Conservation (phyloP, 768 basidiomycete genomes). For the Leccinellum rugosiceps region DNA sequence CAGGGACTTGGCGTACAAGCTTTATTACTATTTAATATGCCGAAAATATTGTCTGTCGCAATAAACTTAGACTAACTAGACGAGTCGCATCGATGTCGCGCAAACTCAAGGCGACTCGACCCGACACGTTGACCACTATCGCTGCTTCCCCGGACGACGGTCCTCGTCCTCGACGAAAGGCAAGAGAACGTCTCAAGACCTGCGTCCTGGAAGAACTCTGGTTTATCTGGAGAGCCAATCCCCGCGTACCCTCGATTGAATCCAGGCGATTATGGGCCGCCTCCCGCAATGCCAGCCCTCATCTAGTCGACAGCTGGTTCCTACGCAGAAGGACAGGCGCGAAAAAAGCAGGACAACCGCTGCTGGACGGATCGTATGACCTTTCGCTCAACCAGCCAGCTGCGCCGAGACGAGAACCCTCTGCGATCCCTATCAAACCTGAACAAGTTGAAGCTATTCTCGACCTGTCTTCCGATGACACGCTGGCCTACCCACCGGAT, state of each 20-base stretch:
- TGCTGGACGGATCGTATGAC: constrained; percentile 21
- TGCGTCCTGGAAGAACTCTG: constrained; percentile 25
- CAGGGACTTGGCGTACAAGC: too few species aligned
- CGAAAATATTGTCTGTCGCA: too few species aligned
- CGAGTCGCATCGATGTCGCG: constrained; percentile 10
- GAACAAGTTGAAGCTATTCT: not conserved
- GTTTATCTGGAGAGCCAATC: constrained; percentile 28
- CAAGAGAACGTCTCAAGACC: constrained; percentile 10
- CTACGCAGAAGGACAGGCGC: constrained; percentile 21
- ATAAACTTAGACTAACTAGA: not conserved
- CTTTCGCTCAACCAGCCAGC: constrained; percentile 12
- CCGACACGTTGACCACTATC: not conserved
- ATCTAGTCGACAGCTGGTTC: constrained; percentile 27
- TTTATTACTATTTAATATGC: too few species aligned
- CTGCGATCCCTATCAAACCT: not conserved
- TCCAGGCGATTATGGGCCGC: constrained; percentile 29
- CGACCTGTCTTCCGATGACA: constrained; percentile 25
- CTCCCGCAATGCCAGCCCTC: constrained; percentile 18
- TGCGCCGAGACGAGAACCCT: constrained; percentile 11
- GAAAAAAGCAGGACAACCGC: constrained; percentile 20
- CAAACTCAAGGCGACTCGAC: not conserved
- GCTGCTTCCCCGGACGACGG: not conserved
- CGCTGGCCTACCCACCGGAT: constrained; percentile 12
- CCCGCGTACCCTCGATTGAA: constrained; percentile 26
- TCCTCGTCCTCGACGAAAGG: constrained; percentile 1